Evolutionary conservation across 441 rosid species (phyloP).

Genomic region (Arabidopsis hybrid): DNA sequence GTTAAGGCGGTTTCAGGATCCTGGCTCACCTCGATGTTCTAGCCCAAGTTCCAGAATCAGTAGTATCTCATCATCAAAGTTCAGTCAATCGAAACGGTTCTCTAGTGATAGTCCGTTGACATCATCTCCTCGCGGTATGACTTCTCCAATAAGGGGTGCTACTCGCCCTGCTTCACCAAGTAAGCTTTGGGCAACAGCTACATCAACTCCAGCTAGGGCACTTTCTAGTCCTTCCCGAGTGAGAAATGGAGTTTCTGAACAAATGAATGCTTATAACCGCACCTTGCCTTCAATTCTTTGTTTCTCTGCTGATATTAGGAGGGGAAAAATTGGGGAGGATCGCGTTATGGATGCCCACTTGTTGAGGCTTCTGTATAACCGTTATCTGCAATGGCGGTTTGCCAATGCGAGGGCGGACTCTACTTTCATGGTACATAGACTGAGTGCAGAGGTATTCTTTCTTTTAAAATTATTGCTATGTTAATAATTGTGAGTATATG

Average conservation of each 20-base stretch:
- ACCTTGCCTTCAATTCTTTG: slow-evolving; percentile 69
- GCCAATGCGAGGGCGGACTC: slow-evolving; percentile 67
- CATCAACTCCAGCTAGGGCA: slow-evolving; percentile 53
- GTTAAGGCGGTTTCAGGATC: slow-evolving; percentile 71
- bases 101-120: slow-evolving; percentile 50
- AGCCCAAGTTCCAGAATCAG: slow-evolving; percentile 56
- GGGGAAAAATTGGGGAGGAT: slow-evolving; percentile 69
- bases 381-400: slow-evolving; percentile 69
- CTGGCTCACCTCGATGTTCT: slow-evolving; percentile 55
- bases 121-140: slow-evolving; percentile 56
- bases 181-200: slow-evolving; percentile 59
- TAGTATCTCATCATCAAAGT: slow-evolving; percentile 51
- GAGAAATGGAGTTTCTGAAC: slow-evolving; percentile 53
- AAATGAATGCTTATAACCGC: slow-evolving; percentile 49
- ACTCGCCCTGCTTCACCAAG: slow-evolving; percentile 68
- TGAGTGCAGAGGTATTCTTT: slow-evolving; percentile 61
- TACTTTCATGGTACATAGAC: slow-evolving; percentile 55
- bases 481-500: background rate
- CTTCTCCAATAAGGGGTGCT: slow-evolving; percentile 61
- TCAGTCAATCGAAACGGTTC: slow-evolving; percentile 59
- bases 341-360: slow-evolving; percentile 61
- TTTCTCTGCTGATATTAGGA: slow-evolving; percentile 69
- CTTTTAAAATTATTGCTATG: slow-evolving; percentile 5
- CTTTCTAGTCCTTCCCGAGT: slow-evolving; percentile 62
- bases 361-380: slow-evolving; percentile 73